Evolutionary conservation across 179 eudicot species (phyloP), one percentile per base, ranked within the genome.

Genomic region (Drosera spatulata): DNA sequence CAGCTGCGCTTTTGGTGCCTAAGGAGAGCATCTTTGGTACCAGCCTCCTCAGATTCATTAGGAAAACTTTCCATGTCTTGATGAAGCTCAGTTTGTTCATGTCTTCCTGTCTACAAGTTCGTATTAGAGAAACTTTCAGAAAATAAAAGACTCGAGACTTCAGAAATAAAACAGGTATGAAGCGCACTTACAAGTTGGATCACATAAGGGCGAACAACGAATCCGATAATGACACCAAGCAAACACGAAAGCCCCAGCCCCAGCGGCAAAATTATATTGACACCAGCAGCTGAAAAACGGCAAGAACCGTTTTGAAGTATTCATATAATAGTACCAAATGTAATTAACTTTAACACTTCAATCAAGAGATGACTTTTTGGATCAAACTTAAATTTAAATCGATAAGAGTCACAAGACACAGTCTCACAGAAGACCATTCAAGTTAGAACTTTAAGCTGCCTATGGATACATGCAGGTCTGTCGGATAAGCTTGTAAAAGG

Each of bases 1-100:
- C 87, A 85, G 74, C 38, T 86, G 67, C 90, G 96, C 67, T 88
- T 88, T 70, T 85, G 70, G 47, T 66, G 84, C 40, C 96, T 80
- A 61, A 88, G 84, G 60, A 83, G 58, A 58, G 56, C 74, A 69
- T 88, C 94, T 22, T 22, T 22, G 0, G 73, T 66, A 56, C 39
- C 81, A 50, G 82, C 61, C 72, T 88, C 87, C 68, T 86, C 94
- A 58, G 82, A 67, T 56, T 71, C 83, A 63, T 78, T 79, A 52
- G 84, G 96, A 50, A 85, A 63, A 53, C 71, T 69, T 51, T 88
- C 96, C 90, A 83, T 81, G 86, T 81, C 79, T 10, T 44, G 80
- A 57, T 69, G 91, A 44, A 10, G 10, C 8, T 68, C 67, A 58
- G 69, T 41, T 39, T 61, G 50, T 61, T 71, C 75, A 47, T 10